Evolutionary conservation across 2,329 filamentous ascomycete genomes (phyloP).

Genomic region (Colletotrichum sp.): DNA sequence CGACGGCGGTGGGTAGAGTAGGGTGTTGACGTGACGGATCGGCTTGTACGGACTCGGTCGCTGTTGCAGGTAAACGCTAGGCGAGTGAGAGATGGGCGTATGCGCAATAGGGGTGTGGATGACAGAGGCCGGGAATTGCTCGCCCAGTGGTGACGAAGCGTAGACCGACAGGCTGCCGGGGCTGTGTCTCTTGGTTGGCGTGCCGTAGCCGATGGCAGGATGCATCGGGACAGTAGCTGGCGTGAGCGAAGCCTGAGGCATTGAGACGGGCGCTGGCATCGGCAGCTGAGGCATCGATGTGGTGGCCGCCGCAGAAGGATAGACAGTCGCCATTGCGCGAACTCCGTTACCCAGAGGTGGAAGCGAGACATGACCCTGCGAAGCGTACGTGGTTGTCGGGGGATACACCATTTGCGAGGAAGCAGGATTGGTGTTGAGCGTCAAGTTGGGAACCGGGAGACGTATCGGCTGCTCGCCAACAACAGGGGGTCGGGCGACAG

Average conservation of each 20-base stretch:
- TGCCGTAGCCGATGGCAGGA: conserved; percentile 46
- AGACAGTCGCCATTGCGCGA: conserved; percentile 80
- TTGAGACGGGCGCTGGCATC: conserved; percentile 14
- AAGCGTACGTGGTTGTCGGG: conserved; percentile 42
- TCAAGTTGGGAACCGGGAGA: conserved; percentile 75
- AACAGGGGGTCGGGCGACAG: conserved; percentile 3
- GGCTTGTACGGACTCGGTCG: conserved; percentile 92
- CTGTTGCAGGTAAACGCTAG: conserved; percentile 85
- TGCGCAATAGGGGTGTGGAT: conserved; percentile 63
- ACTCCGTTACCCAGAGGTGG: conserved; percentile 66
- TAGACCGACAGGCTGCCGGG: conserved; percentile 57
- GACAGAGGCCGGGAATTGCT: conserved; percentile 59
- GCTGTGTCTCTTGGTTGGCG: conserved; percentile 59
- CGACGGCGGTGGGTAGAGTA: conserved; percentile 87
- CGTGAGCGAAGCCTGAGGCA: conserved; percentile 19
- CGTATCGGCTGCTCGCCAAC: conserved; percentile 44
- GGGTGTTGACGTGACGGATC: conserved; percentile 84
- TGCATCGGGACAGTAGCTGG: conserved; percentile 25
- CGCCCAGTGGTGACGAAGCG: conserved; percentile 73
- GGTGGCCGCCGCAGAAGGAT: conserved; percentile 48
- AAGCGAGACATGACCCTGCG: conserved; percentile 58
- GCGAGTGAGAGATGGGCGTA: conserved; percentile 78
- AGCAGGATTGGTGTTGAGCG: conserved; percentile 58
- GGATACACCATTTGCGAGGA: conserved; percentile 34
- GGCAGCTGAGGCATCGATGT: conserved; percentile 23